phyloP scores from a whole-genome alignment of 2,329 filamentous ascomycete genomes.

The Tolypocladium endophyticum region DNA sequence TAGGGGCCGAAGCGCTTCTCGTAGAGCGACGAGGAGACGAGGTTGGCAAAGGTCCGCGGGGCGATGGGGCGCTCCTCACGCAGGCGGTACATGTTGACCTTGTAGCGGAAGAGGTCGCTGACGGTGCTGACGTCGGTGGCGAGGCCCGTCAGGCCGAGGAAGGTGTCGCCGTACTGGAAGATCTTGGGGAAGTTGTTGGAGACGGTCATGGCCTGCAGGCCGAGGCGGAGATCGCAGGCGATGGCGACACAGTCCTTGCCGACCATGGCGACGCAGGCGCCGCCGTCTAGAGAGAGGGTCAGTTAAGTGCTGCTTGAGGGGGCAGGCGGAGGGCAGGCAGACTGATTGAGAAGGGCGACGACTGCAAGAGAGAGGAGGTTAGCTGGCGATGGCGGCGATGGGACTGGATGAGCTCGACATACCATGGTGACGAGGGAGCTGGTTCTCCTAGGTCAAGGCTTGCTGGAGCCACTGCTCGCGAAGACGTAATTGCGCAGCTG shows the following conservation, averaged over 20 bases:
- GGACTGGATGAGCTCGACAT: not conserved
- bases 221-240: conserved; percentile 95
- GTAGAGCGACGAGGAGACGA: conserved; percentile 84
- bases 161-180: conserved; percentile 93
- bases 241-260: conserved; percentile 99
- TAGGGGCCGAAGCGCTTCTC: conserved; percentile 93
- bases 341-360: conserved; percentile 95
- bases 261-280: conserved; percentile 96
- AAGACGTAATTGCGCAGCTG: not conserved
- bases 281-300: conserved; percentile 49
- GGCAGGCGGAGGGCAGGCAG: conserved; percentile 21
- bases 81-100: conserved; percentile 99
- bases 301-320: not conserved
- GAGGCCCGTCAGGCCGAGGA: conserved; percentile 89
- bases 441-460: not conserved
- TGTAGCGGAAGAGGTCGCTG: conserved; percentile 96
- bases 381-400: conserved; percentile 7
- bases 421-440: conserved; percentile 1
- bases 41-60: conserved; percentile 90
- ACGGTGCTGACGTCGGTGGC: conserved; percentile 94
- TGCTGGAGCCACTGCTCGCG: not conserved
- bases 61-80: conserved; percentile 96
- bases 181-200: conserved; percentile 99
- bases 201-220: conserved; percentile 90
- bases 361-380: conserved; percentile 38